Evolutionary conservation across 768 basidiomycete species (phyloP).

Genomic region (Sistotremastrum niveocremeum): DNA sequence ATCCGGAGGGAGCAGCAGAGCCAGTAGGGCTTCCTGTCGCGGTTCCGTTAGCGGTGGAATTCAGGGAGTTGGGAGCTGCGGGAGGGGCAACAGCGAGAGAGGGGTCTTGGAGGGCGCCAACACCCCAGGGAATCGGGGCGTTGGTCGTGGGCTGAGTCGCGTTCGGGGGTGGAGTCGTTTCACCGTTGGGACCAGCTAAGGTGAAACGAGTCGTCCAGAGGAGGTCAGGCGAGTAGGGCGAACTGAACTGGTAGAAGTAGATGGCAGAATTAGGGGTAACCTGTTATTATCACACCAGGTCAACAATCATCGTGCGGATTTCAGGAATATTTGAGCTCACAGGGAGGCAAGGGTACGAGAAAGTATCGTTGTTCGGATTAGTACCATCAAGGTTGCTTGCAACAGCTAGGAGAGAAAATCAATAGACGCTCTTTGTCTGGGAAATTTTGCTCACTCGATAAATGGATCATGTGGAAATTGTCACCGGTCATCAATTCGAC

Average conservation of each 20-base stretch:
- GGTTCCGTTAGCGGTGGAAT: not conserved
- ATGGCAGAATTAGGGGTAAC: conserved; percentile 51
- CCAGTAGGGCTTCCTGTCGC: too few relatives aligned
- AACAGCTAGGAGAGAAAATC: conserved; percentile 35
- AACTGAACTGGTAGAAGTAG: conserved; percentile 72
- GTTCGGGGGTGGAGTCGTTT: conserved; percentile 35
- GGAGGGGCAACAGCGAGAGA: conserved; percentile 20
- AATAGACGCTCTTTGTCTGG: not conserved
- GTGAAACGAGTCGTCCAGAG: conserved; percentile 69
- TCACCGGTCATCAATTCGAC: conserved; percentile 73
- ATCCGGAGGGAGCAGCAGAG: too few relatives aligned
- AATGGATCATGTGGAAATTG: conserved; percentile 52
- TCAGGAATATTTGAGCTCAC: conserved; percentile 23
- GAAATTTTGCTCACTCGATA: conserved; percentile 41
- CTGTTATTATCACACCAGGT: conserved; percentile 17
- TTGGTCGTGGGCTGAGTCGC: conserved; percentile 31
- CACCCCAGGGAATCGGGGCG: conserved; percentile 52
- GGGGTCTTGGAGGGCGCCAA: conserved; percentile 37
- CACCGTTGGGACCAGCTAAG: conserved; percentile 40
- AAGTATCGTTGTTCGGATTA: conserved; percentile 26
- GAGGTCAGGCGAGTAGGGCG: conserved; percentile 25
- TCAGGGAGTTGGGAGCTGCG: conserved; percentile 1
- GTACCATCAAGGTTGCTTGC: conserved; percentile 53
- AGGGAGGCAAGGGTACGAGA: conserved; percentile 50
- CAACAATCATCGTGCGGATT: not conserved